phyloP scores from a whole-genome alignment of 2,329 filamentous ascomycete genomes.

The Diaporthe velutina region DNA sequence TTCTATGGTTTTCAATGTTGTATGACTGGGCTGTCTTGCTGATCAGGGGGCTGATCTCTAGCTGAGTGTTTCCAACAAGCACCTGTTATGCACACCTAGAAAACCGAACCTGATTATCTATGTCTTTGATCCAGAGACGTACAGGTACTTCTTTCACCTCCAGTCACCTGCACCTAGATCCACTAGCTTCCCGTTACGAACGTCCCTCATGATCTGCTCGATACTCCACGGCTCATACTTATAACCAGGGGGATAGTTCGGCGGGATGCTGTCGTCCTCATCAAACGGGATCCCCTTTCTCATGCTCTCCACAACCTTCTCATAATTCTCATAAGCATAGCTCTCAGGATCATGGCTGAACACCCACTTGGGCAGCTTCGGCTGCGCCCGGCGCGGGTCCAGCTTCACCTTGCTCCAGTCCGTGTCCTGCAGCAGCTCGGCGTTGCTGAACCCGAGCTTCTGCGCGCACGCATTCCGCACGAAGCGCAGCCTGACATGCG shows the following conservation, averaged over 20 bases:
- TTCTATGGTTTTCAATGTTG: no score
- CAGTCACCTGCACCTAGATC: neutral
- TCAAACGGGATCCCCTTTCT: neutral
- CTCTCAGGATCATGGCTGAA: neutral
- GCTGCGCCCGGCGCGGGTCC: slow-evolving; percentile 15
- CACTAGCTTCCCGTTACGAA: slow-evolving; percentile 31
- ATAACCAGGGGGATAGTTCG: slow-evolving; percentile 38
- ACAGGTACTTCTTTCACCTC: no score
- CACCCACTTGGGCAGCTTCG: slow-evolving; percentile 1
- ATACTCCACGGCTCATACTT: slow-evolving; percentile 45
- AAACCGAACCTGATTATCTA: no score
- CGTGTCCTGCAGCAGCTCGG: slow-evolving; percentile 17
- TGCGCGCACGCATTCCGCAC: slow-evolving; percentile 8
- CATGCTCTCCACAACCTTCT: slow-evolving; percentile 7
- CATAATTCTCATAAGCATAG: slow-evolving; percentile 8
- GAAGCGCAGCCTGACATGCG: neutral
- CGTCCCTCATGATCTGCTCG: slow-evolving; percentile 44
- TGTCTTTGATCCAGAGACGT: neutral
- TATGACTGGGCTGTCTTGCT: no score
- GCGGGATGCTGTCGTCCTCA: neutral
- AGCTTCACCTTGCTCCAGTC: slow-evolving; percentile 6
- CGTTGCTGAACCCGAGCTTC: slow-evolving; percentile 19
- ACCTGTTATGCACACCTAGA: no score
- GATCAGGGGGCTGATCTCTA: no score
- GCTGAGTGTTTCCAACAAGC: no score